Percentiles rank a stretch among this genome's conserved stretches.
Evolutionary conservation across 108 stramenopile species (phyloP).

Genomic region (Poteriospumella lacustris): DNA sequence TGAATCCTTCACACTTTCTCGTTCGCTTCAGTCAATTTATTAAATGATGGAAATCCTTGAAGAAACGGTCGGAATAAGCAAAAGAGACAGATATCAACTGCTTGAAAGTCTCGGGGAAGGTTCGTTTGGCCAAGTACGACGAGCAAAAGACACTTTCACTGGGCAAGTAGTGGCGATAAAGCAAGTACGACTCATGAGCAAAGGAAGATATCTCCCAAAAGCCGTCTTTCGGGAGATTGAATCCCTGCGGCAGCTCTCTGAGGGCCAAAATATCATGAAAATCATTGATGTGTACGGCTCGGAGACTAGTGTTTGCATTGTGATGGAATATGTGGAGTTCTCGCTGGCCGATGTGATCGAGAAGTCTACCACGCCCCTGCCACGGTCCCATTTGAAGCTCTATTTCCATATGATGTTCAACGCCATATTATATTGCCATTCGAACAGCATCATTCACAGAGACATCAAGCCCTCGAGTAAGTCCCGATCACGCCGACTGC

Average conservation of each 20-base stretch:
- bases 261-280: not conserved
- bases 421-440: not conserved
- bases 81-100: not conserved
- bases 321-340: conserved; percentile 2
- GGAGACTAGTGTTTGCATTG: not conserved
- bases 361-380: not conserved
- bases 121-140: not conserved
- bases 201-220: not conserved
- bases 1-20: too few relatives aligned
- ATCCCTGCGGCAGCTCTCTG: not conserved
- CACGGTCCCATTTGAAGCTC: not conserved
- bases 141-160: not conserved
- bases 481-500: not conserved
- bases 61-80: too few relatives aligned
- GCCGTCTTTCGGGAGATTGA: conserved; percentile 25
- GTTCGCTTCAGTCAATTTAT: too few relatives aligned
- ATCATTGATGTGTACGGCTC: not conserved
- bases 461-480: conserved; percentile 27
- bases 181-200: not conserved
- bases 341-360: not conserved
- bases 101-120: not conserved
- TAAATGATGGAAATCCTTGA: too few relatives aligned
- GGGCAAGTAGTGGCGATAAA: not conserved
- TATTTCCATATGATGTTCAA: conserved; percentile 10
- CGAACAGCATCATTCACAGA: not conserved